These are phyloP conservation scores for Ustilaginoidea virens DNA, from an alignment of 2,329 filamentous ascomycete genomes.

Conservation along the genomic window DNA sequence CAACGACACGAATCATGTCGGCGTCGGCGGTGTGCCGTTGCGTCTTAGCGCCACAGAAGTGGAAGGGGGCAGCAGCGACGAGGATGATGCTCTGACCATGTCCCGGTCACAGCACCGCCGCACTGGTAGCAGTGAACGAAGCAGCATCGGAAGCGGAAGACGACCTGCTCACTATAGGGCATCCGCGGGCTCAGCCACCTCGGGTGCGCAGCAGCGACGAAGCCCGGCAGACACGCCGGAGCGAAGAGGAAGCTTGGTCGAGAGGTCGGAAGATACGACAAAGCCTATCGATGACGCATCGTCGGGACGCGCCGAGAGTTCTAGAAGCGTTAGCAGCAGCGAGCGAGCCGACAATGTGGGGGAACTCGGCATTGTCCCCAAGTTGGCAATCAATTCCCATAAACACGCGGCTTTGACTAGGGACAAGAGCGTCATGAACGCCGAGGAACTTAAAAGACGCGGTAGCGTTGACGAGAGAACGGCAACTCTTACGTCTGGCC, in stretches of 20 bases:
- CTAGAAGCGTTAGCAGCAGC: conserved; percentile 38
- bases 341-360: conserved; percentile 46
- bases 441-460: conserved; percentile 57
- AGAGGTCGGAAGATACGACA: conserved; percentile 17
- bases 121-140: conserved; percentile 61
- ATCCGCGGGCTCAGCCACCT: conserved; percentile 28
- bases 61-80: conserved; percentile 71
- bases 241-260: conserved; percentile 35
- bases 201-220: conserved; percentile 23
- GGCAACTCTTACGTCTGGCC: conserved; percentile 55
- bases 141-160: conserved; percentile 43
- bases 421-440: conserved; percentile 50
- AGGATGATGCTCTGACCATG: conserved; percentile 40
- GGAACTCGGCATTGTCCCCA: conserved; percentile 33
- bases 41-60: conserved; percentile 91
- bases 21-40: conserved; percentile 69
- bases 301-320: conserved; percentile 34
- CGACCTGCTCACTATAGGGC: conserved; percentile 33
- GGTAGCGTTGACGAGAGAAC: conserved; percentile 76
- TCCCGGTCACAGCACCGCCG: conserved; percentile 47
- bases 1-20: conserved; percentile 53
- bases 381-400: conserved; percentile 42
- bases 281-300: conserved; percentile 22
- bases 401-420: conserved; percentile 41
- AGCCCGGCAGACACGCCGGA: conserved; percentile 43